Evolutionary conservation across 179 eudicot species (phyloP).

Genomic region (Kewa caespitosa): DNA sequence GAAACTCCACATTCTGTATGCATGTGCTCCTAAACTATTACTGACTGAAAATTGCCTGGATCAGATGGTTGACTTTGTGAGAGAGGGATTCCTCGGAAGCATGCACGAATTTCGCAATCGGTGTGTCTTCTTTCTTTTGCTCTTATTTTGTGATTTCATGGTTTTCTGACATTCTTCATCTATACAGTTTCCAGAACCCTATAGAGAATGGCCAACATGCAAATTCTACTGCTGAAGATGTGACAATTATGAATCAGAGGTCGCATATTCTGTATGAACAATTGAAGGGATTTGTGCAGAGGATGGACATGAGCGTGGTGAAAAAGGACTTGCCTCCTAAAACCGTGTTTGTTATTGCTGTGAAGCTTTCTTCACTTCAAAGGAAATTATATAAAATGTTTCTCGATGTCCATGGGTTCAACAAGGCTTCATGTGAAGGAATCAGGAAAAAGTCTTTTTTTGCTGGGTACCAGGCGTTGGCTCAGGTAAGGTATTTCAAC

Average conservation of each 20-base stretch:
- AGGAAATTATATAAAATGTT: constrained; percentile 75
- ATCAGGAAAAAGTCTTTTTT: constrained; percentile 58
- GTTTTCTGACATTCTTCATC: constrained; percentile 15
- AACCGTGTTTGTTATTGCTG: constrained; percentile 94
- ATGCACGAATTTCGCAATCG: constrained; percentile 97
- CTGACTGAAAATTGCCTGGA: neutral
- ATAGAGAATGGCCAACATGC: constrained; percentile 97
- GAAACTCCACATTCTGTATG: neutral
- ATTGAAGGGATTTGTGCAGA: constrained; percentile 93
- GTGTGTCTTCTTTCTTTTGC: constrained; percentile 33
- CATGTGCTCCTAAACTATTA: constrained; percentile 10
- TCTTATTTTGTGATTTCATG: neutral
- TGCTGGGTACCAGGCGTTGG: constrained; percentile 91
- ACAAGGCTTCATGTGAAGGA: constrained; percentile 63
- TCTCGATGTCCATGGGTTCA: constrained; percentile 87
- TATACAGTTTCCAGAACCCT: constrained; percentile 90
- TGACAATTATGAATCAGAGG: constrained; percentile 95
- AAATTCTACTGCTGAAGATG: constrained; percentile 86
- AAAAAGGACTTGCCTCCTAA: constrained; percentile 93
- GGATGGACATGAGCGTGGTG: constrained; percentile 98
- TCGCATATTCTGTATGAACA: constrained; percentile 93
- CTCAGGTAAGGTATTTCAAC: constrained; percentile 57
- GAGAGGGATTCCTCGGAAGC: constrained; percentile 98
- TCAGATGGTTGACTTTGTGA: constrained; percentile 99
- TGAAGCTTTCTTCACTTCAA: constrained; percentile 86